Evolutionary conservation across 495 filamentous ascomycete genomes (phyloP), one percentile per base, ranked within the genome.

Genomic region (Baudoinia panamericana): DNA sequence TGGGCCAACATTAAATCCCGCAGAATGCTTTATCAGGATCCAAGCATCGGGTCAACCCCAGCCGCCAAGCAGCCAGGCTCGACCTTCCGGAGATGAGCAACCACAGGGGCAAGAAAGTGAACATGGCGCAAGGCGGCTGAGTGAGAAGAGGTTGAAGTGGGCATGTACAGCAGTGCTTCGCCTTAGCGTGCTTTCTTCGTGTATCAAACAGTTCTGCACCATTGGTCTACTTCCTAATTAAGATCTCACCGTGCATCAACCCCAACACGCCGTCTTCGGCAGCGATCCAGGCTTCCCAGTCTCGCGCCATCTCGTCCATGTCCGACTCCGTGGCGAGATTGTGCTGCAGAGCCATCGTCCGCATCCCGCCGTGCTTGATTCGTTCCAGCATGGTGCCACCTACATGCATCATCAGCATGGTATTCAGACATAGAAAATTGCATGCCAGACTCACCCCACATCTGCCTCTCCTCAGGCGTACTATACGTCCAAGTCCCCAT

Each of bases 1-100:
- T 99, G 90, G 90, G 64, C 82, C 25, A 77, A 81, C 41, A 65
- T 99, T 65, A 99, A 99, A 78, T 79, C 87, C 41, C 76, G 90
- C 53, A 92, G 94, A 72, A 63, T 99, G 53, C 73, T 82, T 52
- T 88, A 88, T 68, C 79, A 79, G n/a, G n/a, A n/a, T n/a, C n/a
- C n/a, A n/a, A n/a, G n/a, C n/a, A n/a, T n/a, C 28, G 83, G 83
- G 5, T 59, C 71, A 17, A n/a, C 27, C 20, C 2, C 17, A 12
- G 30, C 15, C 19, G 18, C 34, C 13, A 48, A 39, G 15, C 34
- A 37, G 43, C 45, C 46, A 5, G 36, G 41, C 32, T 44, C 34
- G 23, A 11, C 18, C 7, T 50, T 50, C 36, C 19, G 46, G 36
- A 31, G 42, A 44, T 44, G 18, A 40, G 33, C 28, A 32, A 26